Percentiles rank a stretch among this genome's conserved stretches.
These are phyloP conservation scores for Vickermania ingenoplastis DNA, from an alignment of 208 protist genomes.

Conservation along the genomic window DNA sequence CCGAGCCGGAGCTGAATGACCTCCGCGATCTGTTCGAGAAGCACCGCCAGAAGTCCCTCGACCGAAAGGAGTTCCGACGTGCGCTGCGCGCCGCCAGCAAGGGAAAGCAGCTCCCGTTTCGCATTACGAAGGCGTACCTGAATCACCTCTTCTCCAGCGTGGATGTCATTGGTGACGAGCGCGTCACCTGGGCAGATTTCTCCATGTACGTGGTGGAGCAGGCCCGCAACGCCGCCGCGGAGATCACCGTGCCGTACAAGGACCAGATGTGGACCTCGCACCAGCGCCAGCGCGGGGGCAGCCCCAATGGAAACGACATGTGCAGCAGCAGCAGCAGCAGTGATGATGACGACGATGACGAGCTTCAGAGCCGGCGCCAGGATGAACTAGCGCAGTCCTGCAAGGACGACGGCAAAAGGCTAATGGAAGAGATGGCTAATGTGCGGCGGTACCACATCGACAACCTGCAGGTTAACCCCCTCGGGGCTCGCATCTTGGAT, in stretches of 20 bases:
- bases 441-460: constrained; percentile 22
- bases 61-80: constrained; percentile 17
- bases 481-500: constrained; percentile 7
- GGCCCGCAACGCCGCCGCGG: constrained; percentile 2
- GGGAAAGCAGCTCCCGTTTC: not conserved
- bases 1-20: constrained; percentile 16
- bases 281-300: not conserved
- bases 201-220: constrained; percentile 41
- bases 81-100: constrained; percentile 10
- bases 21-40: constrained; percentile 17
- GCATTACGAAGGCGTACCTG: constrained; percentile 13
- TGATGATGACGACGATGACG: not conserved
- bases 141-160: constrained; percentile 25
- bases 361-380: not conserved
- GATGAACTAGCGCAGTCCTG: not conserved
- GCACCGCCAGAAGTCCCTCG: constrained; percentile 7
- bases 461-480: constrained; percentile 20
- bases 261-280: not conserved
- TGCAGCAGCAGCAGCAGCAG: not conserved
- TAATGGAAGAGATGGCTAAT: constrained; percentile 3
- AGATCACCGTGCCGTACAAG: constrained; percentile 1
- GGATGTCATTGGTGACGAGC: constrained; percentile 26
- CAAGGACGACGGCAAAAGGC: not conserved
- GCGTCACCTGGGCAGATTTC: constrained; percentile 41
- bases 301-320: not conserved